A percentile compares a stretch with the other conserved stretches of the same genome.
Conservation (phyloP, 441 rosid species). For the Erodium trifolium region DNA sequence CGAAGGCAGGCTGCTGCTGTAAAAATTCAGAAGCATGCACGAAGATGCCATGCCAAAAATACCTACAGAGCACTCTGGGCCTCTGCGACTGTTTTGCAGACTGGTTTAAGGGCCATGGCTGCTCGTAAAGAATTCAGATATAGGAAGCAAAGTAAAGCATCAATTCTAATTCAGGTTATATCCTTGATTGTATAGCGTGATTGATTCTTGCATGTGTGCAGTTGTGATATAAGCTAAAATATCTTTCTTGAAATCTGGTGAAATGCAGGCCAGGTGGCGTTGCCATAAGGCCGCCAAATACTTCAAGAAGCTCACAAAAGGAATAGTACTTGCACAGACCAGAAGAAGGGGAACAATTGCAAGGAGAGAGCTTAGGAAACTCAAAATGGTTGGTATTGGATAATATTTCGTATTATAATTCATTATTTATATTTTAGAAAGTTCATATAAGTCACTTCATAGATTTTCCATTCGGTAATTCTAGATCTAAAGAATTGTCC, state of each 20-base stretch:
- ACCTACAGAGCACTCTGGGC: constrained; percentile 34
- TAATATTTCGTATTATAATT: constrained; percentile 9
- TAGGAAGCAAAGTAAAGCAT: constrained; percentile 38
- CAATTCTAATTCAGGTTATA: constrained; percentile 56
- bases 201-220: neutral
- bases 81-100: constrained; percentile 61
- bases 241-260: constrained; percentile 12
- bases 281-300: constrained; percentile 52
- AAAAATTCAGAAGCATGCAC: constrained; percentile 68
- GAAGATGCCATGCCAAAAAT: constrained; percentile 51
- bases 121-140: constrained; percentile 40
- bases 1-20: constrained; percentile 58
- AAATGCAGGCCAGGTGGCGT: constrained; percentile 69
- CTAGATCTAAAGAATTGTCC: no score
- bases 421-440: constrained; percentile 1
- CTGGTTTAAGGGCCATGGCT: constrained; percentile 50
- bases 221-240: neutral
- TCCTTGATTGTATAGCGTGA: neutral
- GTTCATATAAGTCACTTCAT: neutral
- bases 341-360: constrained; percentile 40
- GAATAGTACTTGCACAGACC: constrained; percentile 38
- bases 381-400: constrained; percentile 34
- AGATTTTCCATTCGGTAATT: no score
- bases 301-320: constrained; percentile 49
- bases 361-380: constrained; percentile 26